Conservation (phyloP, 352 stramenopile genomes). For the Pythium coloratum region DNA sequence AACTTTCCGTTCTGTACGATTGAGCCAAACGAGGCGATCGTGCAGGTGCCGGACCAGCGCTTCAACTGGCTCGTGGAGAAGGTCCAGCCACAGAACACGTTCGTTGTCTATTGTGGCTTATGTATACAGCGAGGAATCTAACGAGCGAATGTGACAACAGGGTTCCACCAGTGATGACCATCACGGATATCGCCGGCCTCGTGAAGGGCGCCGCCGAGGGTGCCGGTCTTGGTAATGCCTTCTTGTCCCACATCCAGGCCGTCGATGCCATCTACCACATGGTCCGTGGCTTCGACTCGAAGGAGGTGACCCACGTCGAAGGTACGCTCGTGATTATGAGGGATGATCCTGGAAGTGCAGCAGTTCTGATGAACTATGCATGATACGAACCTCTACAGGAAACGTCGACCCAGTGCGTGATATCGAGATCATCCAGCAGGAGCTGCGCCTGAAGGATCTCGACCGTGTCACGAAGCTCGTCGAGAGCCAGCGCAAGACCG, state of each 20-base stretch:
- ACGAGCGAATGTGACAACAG: conserved; percentile 20
- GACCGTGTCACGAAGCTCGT: conserved; percentile 83
- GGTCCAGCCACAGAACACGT: conserved; percentile 94
- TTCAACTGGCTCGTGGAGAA: conserved; percentile 98
- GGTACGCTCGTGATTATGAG: conserved; percentile 26
- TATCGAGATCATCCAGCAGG: conserved; percentile 98
- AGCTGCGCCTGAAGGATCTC: conserved; percentile 98
- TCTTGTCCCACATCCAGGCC: conserved; percentile 99
- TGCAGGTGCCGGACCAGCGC: conserved; percentile 96
- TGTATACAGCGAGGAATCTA: neutral
- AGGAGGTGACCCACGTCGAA: conserved; percentile 99
- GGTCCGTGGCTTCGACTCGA: conserved; percentile 97
- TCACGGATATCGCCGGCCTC: conserved; percentile 99
- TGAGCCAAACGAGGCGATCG: conserved; percentile 98
- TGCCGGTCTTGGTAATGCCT: conserved; percentile 98
- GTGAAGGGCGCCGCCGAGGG: conserved; percentile 97
- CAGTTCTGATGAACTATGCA: too few relatives aligned
- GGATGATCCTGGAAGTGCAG: neutral
- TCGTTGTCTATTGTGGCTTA: conserved; percentile 16
- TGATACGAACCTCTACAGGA: conserved; percentile 29
- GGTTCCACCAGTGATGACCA: conserved; percentile 96
- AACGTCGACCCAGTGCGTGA: conserved; percentile 98
- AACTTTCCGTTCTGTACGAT: conserved; percentile 99
- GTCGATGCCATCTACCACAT: conserved; percentile 99
- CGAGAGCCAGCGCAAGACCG: conserved; percentile 84